Percentiles rank a stretch among this genome's conserved stretches.
Evolutionary conservation across 2,329 filamentous ascomycete species (phyloP).

Genomic region (Plectosphaerella plurivora): DNA sequence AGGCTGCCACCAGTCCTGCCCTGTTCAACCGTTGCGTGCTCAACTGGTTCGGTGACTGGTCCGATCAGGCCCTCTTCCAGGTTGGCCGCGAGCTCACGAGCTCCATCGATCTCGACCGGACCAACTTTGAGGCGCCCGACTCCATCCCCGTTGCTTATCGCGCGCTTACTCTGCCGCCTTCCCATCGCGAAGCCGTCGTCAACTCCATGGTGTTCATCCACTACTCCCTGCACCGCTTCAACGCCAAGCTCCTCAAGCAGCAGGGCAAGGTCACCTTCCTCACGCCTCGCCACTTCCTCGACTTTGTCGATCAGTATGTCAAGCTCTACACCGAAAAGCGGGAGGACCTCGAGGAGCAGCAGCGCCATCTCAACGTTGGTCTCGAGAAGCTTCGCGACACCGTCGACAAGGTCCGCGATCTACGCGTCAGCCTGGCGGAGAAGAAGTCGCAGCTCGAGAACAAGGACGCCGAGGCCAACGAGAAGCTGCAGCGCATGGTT

Average conservation of each 20-base stretch:
- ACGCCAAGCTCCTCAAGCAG: constrained; percentile 80
- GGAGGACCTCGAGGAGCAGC: constrained; percentile 96
- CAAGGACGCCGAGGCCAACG: constrained; percentile 93
- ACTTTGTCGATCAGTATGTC: constrained; percentile 97
- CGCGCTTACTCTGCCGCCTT: constrained; percentile 76
- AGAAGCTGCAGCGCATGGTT: constrained; percentile 96
- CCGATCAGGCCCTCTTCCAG: constrained; percentile 96
- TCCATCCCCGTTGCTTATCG: constrained; percentile 91
- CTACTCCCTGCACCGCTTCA: constrained; percentile 88
- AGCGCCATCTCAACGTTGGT: constrained; percentile 96
- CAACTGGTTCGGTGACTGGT: constrained; percentile 99
- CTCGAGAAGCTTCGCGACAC: constrained; percentile 96
- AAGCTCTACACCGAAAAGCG: constrained; percentile 97
- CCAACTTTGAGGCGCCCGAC: constrained; percentile 81
- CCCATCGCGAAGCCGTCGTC: constrained; percentile 86
- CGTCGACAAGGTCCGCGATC: constrained; percentile 91
- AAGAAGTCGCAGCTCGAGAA: constrained; percentile 91
- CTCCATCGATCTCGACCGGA: constrained; percentile 88
- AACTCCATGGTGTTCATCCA: constrained; percentile 99
- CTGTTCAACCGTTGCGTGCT: constrained; percentile 99
- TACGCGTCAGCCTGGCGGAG: constrained; percentile 83
- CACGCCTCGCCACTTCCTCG: constrained; percentile 93
- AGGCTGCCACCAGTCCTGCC: constrained; percentile 94
- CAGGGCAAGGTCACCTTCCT: constrained; percentile 91
- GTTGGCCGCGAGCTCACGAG: constrained; percentile 94